Conservation (phyloP, 129 eudicot genomes). For the Ambrosia trifida region DNA sequence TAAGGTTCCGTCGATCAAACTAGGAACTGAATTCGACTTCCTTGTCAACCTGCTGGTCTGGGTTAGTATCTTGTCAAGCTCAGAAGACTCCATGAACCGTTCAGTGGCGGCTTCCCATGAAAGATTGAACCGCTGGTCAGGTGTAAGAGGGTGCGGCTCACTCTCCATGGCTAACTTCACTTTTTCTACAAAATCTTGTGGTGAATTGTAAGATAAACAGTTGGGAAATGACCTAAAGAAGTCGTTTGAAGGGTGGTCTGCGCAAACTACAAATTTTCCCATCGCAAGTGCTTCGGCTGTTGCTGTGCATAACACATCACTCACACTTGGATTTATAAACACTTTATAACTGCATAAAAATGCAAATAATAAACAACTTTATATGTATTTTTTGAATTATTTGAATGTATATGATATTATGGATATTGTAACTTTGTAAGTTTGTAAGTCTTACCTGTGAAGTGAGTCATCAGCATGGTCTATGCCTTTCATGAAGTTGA, state of each 20-base stretch:
- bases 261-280: constrained; percentile 97
- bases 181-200: constrained; percentile 77
- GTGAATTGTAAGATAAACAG: constrained; percentile 78
- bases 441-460: constrained; percentile 51
- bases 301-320: constrained; percentile 97
- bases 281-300: constrained; percentile 98
- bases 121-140: constrained; percentile 68
- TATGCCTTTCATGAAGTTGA: constrained; percentile 84
- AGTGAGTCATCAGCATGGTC: constrained; percentile 97
- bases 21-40: constrained; percentile 68
- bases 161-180: constrained; percentile 73
- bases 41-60: neutral
- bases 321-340: constrained; percentile 87
- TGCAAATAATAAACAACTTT: neutral
- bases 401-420: neutral
- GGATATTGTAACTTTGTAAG: neutral
- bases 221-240: constrained; percentile 91
- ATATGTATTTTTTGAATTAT: neutral
- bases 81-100: constrained; percentile 88
- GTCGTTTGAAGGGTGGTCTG: constrained; percentile 94
- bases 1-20: constrained; percentile 79
- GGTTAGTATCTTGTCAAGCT: constrained; percentile 58
- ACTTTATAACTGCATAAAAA: constrained; percentile 75
- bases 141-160: constrained; percentile 91
- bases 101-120: constrained; percentile 99